Percentiles rank a stretch among this genome's conserved stretches.
Conservation (phyloP, 768 basidiomycete species). For the Nevesoporus exiguus region DNA sequence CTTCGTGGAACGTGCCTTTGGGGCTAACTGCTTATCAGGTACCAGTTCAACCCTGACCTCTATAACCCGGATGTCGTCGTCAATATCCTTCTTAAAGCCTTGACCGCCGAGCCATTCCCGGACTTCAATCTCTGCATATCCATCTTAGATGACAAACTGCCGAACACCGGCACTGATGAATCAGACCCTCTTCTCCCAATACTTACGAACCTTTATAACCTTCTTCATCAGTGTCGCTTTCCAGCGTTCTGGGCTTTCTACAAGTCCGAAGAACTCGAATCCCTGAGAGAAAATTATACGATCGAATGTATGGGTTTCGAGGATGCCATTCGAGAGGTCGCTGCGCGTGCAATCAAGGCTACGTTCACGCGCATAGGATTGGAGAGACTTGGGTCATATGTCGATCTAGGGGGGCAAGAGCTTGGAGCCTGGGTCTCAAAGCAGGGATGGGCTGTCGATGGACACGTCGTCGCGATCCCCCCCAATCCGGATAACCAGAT, state of each 20-base stretch:
- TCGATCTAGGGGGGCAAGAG: constrained; percentile 62
- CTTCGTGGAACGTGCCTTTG: background rate
- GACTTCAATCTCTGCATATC: constrained; percentile 96
- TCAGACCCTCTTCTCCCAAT: constrained; percentile 79
- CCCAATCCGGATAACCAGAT: constrained; percentile 88
- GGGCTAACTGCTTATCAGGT: constrained; percentile 44
- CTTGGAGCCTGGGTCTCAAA: constrained; percentile 58
- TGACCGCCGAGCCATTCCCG: constrained; percentile 79
- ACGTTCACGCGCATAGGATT: constrained; percentile 72
- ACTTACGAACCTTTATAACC: constrained; percentile 61
- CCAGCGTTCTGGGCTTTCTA: constrained; percentile 81
- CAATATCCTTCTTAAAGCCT: constrained; percentile 90
- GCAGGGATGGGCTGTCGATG: constrained; percentile 66
- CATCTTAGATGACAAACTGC: constrained; percentile 74
- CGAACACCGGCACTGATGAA: constrained; percentile 60
- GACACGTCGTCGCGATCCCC: constrained; percentile 63
- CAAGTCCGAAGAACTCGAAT: constrained; percentile 63
- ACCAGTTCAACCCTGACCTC: constrained; percentile 93
- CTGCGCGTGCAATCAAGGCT: constrained; percentile 70
- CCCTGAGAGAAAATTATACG: constrained; percentile 82
- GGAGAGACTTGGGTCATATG: constrained; percentile 65
- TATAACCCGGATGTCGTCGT: constrained; percentile 91
- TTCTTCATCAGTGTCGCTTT: constrained; percentile 83
- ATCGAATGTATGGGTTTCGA: constrained; percentile 82
- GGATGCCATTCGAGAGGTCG: constrained; percentile 75